These are phyloP conservation scores for Aschersonia sp. DNA, from an alignment of 2,329 filamentous ascomycete genomes.

Conservation along the genomic window DNA sequence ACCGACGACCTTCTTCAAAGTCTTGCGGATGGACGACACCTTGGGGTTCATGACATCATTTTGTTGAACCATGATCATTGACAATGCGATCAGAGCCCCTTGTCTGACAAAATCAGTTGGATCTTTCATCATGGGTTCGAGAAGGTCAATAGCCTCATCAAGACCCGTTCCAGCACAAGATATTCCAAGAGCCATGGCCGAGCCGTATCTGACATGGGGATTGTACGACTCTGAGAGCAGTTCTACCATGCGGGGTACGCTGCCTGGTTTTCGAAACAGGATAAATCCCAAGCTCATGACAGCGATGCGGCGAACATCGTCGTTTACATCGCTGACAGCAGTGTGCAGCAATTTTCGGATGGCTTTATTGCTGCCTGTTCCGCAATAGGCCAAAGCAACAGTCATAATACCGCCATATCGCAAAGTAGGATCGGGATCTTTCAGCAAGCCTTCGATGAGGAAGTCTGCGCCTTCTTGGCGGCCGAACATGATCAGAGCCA, in stretches of 20 bases:
- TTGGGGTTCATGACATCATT: slow-evolving; percentile 99
- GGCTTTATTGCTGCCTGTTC: slow-evolving; percentile 95
- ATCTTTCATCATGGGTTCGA: slow-evolving; percentile 99
- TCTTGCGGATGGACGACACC: slow-evolving; percentile 80
- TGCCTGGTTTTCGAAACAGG: slow-evolving; percentile 92
- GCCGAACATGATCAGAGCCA: slow-evolving; percentile 97
- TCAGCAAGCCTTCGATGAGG: slow-evolving; percentile 82
- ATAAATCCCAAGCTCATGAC: slow-evolving; percentile 98
- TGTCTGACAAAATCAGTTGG: slow-evolving; percentile 97
- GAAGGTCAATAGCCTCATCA: slow-evolving; percentile 87
- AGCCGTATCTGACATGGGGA: slow-evolving; percentile 93
- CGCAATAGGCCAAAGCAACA: slow-evolving; percentile 94
- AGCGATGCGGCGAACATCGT: slow-evolving; percentile 88
- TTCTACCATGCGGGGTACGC: slow-evolving; percentile 97
- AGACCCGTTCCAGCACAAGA: slow-evolving; percentile 93
- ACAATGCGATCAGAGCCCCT: slow-evolving; percentile 81
- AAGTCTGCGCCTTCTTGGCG: slow-evolving; percentile 91
- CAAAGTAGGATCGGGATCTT: slow-evolving; percentile 84
- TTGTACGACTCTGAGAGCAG: slow-evolving; percentile 97
- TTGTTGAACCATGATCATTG: slow-evolving; percentile 99
- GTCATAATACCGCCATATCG: slow-evolving; percentile 98
- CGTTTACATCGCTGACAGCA: slow-evolving; percentile 94
- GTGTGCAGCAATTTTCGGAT: slow-evolving; percentile 91
- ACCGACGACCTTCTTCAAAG: slow-evolving; percentile 81
- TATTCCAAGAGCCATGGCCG: slow-evolving; percentile 95